Percentiles rank a stretch among this genome's conserved stretches.
Evolutionary conservation across 768 basidiomycete species (phyloP).

Genomic region (Mycena galopus): DNA sequence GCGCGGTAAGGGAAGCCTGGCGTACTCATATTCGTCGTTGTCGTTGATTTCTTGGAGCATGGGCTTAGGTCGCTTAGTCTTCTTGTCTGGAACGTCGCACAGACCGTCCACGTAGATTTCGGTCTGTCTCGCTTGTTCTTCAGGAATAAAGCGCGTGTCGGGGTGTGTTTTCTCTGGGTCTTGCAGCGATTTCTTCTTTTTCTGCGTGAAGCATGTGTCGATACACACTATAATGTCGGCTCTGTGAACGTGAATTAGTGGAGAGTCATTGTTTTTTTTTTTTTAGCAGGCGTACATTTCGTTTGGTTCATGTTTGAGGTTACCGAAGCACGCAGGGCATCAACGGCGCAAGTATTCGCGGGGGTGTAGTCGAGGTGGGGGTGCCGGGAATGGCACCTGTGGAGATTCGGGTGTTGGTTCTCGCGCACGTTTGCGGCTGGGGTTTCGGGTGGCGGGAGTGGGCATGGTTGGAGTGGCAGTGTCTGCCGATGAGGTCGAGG

Average conservation of each 20-base stretch:
- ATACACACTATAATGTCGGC: neutral
- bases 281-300: neutral
- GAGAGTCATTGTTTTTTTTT: too few relatives aligned
- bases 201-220: slow-evolving; percentile 25
- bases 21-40: slow-evolving; percentile 3
- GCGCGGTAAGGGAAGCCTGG: neutral
- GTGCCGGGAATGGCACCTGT: slow-evolving; percentile 7
- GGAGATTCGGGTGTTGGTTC: neutral
- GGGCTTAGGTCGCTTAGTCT: neutral
- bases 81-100: neutral
- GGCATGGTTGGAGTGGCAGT: neutral
- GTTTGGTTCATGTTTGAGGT: neutral
- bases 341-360: slow-evolving; percentile 20
- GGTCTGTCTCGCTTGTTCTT: neutral
- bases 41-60: neutral
- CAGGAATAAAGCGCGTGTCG: slow-evolving; percentile 1
- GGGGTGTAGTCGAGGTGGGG: neutral
- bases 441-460: neutral
- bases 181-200: slow-evolving; percentile 3
- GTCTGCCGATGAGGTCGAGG: neutral
- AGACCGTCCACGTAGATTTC: slow-evolving; percentile 15
- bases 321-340: slow-evolving; percentile 17
- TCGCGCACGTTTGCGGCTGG: neutral
- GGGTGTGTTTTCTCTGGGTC: slow-evolving; percentile 15
- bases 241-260: neutral